phyloP scores from a whole-genome alignment of 768 basidiomycete species.

The Termitomyces sp. region DNA sequence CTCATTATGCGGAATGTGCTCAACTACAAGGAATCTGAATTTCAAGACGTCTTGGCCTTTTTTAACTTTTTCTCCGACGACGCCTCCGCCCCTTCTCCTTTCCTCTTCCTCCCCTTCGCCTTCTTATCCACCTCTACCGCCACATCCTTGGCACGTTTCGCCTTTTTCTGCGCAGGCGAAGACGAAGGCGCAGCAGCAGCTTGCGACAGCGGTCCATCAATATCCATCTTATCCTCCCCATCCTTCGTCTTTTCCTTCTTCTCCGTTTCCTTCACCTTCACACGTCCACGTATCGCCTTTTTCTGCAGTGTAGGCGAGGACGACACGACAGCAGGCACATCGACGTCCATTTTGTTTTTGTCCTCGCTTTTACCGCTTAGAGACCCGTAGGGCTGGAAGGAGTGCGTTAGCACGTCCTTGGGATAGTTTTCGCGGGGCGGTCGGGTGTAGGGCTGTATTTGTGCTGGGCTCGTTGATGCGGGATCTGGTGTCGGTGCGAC shows the following conservation, averaged over 20 bases:
- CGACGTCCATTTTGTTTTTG: conserved; percentile 23
- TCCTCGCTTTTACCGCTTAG: conserved; percentile 24
- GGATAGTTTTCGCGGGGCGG: conserved; percentile 59
- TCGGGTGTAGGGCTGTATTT: conserved; percentile 35
- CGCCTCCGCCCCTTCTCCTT: conserved; percentile 29
- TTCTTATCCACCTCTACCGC: conserved; percentile 23
- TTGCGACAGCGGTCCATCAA: conserved; percentile 5
- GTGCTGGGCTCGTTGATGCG: conserved; percentile 9
- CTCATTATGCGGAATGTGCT: neutral
- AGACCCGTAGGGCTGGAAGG: conserved; percentile 63
- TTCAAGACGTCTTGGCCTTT: conserved; percentile 36
- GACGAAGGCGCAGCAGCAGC: neutral
- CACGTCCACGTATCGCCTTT: conserved; percentile 12
- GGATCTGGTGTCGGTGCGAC: conserved; percentile 30
- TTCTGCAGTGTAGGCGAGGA: conserved; percentile 1
- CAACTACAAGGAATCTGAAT: neutral
- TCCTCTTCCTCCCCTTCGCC: conserved; percentile 48
- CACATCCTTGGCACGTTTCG: conserved; percentile 11
- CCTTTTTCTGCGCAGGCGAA: conserved; percentile 8
- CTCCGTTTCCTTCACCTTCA: conserved; percentile 17
- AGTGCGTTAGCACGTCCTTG: conserved; percentile 57
- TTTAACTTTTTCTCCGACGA: conserved; percentile 43
- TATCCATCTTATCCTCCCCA: conserved; percentile 24
- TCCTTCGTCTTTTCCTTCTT: conserved; percentile 25
- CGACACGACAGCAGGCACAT: neutral